A percentile compares a stretch with the other conserved stretches of the same genome.
These are phyloP conservation scores for Zasmidium angulare DNA, from an alignment of 2,329 filamentous ascomycete genomes.

Conservation along the genomic window DNA sequence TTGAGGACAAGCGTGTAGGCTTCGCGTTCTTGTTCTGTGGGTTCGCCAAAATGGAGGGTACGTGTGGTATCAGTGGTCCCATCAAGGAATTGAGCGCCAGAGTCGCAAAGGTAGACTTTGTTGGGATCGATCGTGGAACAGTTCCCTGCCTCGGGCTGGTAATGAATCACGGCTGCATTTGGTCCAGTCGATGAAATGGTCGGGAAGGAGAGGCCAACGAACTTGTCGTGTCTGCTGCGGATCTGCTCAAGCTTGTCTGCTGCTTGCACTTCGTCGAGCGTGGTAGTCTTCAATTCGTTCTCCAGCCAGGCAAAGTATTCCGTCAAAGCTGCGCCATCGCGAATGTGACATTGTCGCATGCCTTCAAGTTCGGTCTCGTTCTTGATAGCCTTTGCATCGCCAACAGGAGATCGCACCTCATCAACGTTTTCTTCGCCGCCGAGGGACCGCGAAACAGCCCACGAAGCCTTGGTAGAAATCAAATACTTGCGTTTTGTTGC, in stretches of 20 bases:
- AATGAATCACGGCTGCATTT: constrained; percentile 94
- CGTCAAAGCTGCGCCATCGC: constrained; percentile 85
- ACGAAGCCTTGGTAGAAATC: constrained; percentile 85
- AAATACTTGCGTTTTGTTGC: constrained; percentile 66
- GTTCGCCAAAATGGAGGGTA: constrained; percentile 86
- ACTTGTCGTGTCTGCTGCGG: constrained; percentile 68
- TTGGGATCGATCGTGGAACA: constrained; percentile 83
- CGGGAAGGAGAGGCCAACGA: constrained; percentile 87
- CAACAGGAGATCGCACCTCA: constrained; percentile 81
- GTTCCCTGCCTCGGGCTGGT: constrained; percentile 79
- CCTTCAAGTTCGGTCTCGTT: constrained; percentile 86
- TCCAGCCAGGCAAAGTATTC: constrained; percentile 98
- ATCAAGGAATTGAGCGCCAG: constrained; percentile 92
- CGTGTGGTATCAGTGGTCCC: constrained; percentile 95
- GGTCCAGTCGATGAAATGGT: constrained; percentile 94
- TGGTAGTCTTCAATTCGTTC: constrained; percentile 75
- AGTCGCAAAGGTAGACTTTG: constrained; percentile 91
- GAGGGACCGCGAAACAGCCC: constrained; percentile 83
- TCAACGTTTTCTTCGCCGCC: constrained; percentile 85
- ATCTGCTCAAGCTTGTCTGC: constrained; percentile 85
- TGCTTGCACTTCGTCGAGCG: constrained; percentile 83
- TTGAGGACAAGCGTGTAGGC: constrained; percentile 94
- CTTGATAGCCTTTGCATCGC: constrained; percentile 91
- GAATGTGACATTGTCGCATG: constrained; percentile 90
- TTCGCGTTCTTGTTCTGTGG: constrained; percentile 78